Conservation (phyloP, 805 yeast species). For the Schwanniomyces pseudopolymorphus region DNA sequence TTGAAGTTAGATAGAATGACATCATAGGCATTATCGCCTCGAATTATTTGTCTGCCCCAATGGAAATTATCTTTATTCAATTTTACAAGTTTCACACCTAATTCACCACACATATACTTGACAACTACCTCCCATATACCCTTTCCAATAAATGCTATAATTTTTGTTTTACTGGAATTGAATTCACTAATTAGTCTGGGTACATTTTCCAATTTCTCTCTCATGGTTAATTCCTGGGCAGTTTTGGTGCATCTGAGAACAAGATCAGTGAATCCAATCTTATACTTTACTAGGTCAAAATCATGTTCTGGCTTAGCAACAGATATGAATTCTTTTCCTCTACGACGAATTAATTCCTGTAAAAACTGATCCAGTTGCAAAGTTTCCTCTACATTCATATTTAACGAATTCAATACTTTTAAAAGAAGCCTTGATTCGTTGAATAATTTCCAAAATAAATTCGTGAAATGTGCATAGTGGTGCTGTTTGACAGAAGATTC, state of each 20-base stretch:
- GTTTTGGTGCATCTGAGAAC: conserved; percentile 62
- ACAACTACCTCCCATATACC: conserved; percentile 70
- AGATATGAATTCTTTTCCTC: conserved; percentile 4
- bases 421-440: conserved; percentile 49
- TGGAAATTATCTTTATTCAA: conserved; percentile 33
- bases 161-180: conserved; percentile 31
- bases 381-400: background rate
- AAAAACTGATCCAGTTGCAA: conserved; percentile 12
- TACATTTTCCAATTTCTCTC: conserved; percentile 57
- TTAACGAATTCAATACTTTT: conserved; percentile 10
- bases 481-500: conserved; percentile 62
- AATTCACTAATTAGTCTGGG: conserved; percentile 51
- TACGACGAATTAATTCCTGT: conserved; percentile 9
- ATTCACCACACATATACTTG: conserved; percentile 24
- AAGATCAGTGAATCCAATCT: conserved; percentile 71
- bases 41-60: conserved; percentile 49
- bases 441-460: conserved; percentile 66
- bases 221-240: conserved; percentile 49
- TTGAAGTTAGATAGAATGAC: conserved; percentile 16
- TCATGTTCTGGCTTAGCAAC: conserved; percentile 37
- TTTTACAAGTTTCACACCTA: conserved; percentile 25
- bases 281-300: conserved; percentile 38
- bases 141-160: conserved; percentile 64
- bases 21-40: conserved; percentile 18
- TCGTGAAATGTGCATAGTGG: conserved; percentile 70